phyloP scores from a whole-genome alignment of 495 filamentous ascomycete species.

The Echria macrotheca region DNA sequence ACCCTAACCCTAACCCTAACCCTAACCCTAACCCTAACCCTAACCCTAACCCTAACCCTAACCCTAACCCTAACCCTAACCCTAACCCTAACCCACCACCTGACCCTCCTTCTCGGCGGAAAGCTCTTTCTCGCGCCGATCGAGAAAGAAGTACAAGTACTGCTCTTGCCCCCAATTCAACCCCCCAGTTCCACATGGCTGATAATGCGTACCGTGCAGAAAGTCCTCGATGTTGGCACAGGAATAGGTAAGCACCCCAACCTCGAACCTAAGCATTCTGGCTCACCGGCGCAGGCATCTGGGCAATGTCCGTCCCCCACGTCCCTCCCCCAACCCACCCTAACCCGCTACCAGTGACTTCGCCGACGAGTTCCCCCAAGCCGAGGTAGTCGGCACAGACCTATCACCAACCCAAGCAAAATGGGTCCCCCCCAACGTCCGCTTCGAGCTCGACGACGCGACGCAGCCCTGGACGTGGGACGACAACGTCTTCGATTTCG shows the following conservation, averaged over 20 bases:
- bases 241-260: constrained; percentile 36
- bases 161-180: background rate
- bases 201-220: constrained; percentile 32
- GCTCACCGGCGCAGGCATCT: constrained; percentile 23
- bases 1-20: too few relatives aligned
- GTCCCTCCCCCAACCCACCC: background rate
- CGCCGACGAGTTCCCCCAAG: constrained; percentile 44
- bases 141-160: background rate
- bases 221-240: constrained; percentile 60
- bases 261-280: background rate
- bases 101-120: background rate
- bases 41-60: too few relatives aligned
- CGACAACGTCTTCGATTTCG: constrained; percentile 50
- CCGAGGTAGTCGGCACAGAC: constrained; percentile 60
- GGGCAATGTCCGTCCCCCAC: constrained; percentile 29
- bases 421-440: constrained; percentile 45
- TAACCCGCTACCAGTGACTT: constrained; percentile 22
- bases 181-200: background rate
- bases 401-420: constrained; percentile 52
- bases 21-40: too few relatives aligned
- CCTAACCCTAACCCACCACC: too few relatives aligned
- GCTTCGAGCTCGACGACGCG: constrained; percentile 50
- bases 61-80: too few relatives aligned
- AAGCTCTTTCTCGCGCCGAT: constrained; percentile 1
- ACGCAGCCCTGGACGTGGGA: constrained; percentile 41